These are phyloP conservation scores for Salix dunnii DNA, from an alignment of 345 rosid genomes.

Conservation along the genomic window DNA sequence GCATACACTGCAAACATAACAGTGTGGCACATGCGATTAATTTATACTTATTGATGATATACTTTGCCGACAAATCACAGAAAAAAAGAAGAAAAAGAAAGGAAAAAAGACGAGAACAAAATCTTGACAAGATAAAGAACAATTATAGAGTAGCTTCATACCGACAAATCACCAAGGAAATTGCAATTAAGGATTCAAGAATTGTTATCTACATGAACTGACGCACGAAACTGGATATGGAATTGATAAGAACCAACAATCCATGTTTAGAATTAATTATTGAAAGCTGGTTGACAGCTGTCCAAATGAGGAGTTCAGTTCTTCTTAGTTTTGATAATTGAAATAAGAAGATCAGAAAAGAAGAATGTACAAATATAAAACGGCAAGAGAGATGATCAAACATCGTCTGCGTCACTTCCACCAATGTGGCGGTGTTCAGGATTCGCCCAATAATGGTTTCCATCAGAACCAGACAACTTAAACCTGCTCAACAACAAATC, in stretches of 20 bases:
- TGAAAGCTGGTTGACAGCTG: constrained; percentile 20
- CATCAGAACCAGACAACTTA: constrained; percentile 87
- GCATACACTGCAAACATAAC: neutral
- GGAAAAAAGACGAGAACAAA: neutral
- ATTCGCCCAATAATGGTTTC: constrained; percentile 70
- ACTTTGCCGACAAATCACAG: neutral
- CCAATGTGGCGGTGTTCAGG: constrained; percentile 65
- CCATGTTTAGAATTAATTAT: constrained; percentile 25
- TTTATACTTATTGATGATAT: neutral
- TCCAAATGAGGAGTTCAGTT: constrained; percentile 16
- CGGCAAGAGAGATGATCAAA: constrained; percentile 29
- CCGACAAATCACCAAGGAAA: constrained; percentile 1
- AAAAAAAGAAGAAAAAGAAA: neutral
- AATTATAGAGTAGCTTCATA: neutral
- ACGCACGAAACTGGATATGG: constrained; percentile 1
- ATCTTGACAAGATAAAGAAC: neutral
- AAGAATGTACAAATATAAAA: constrained; percentile 44
- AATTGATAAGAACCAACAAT: constrained; percentile 28
- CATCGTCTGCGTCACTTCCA: constrained; percentile 93
- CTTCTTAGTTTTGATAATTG: constrained; percentile 24
- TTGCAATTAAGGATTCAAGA: constrained; percentile 13
- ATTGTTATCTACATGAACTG: constrained; percentile 12
- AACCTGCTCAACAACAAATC: constrained; percentile 56
- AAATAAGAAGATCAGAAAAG: constrained; percentile 16
- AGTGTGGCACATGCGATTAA: neutral